A percentile compares a stretch with the other conserved stretches of the same genome.
Conservation (phyloP, 192 early-diverging fungal species). For the Mortierella alpina region DNA sequence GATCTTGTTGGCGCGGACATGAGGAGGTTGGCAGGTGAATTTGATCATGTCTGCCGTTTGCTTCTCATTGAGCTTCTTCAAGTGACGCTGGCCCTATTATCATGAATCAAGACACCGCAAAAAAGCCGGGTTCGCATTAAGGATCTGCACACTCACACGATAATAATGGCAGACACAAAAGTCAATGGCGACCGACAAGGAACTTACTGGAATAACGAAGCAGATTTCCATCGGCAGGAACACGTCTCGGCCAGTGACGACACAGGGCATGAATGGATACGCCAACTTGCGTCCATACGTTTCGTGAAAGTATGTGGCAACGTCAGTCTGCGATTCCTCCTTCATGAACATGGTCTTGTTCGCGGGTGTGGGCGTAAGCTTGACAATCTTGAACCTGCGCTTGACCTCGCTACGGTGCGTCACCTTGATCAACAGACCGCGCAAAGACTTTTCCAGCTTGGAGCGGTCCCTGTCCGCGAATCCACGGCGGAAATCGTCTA, state of each 20-base stretch:
- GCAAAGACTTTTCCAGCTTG: slow-evolving; percentile 64
- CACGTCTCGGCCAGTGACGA: slow-evolving; percentile 76
- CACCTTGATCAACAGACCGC: slow-evolving; percentile 64
- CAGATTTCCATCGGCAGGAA: slow-evolving; percentile 94
- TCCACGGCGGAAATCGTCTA: slow-evolving; percentile 62
- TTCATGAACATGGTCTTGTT: slow-evolving; percentile 78
- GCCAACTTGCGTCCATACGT: slow-evolving; percentile 77
- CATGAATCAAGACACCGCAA: neutral
- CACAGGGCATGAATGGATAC: slow-evolving; percentile 86
- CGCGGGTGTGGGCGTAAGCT: slow-evolving; percentile 75
- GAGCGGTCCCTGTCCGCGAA: slow-evolving; percentile 56
- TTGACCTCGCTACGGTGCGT: slow-evolving; percentile 74
- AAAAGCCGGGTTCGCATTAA: neutral
- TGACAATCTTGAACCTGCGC: slow-evolving; percentile 78
- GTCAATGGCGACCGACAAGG: neutral
- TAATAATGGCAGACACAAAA: too few species aligned
- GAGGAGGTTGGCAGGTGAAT: slow-evolving; percentile 87
- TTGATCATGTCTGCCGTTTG: slow-evolving; percentile 97
- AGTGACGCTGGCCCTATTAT: slow-evolving; percentile 80
- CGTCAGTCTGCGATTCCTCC: slow-evolving; percentile 64
- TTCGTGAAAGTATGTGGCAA: slow-evolving; percentile 82
- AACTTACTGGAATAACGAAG: slow-evolving; percentile 65
- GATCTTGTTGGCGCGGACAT: slow-evolving; percentile 88
- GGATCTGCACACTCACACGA: too few species aligned
- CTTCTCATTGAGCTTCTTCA: slow-evolving; percentile 83